Evolutionary conservation across 2,329 filamentous ascomycete species (phyloP), one percentile per base, ranked within the genome.

Genomic region (Beauveria australis): DNA sequence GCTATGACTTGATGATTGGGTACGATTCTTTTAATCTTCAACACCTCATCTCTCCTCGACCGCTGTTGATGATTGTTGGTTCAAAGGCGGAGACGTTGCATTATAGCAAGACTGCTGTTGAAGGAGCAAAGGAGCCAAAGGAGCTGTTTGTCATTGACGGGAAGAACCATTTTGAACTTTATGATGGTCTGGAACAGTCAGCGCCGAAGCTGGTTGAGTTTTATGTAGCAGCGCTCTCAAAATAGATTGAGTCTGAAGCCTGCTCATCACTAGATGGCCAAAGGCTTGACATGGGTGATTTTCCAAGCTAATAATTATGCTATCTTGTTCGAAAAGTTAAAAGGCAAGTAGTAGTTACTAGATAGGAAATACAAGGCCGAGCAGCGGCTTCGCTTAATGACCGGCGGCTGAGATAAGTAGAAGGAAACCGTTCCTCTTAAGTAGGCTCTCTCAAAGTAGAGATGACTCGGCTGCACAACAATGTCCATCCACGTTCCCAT

Each of bases 71-170:
- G 46, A 59, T 59, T 30, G 28, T 12, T 16, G 56, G 56, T 10
- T 26, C 46, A 7, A 19, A 64, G 48, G 22, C 56, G n/a, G 47
- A n/a, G 30, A 53, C 56, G 18, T 24, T 30, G 43, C 40, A 33
- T 19, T 30, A 53, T 12, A 63, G 62, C 18, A 61, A 65, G 51
- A 52, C 58, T 26, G 63, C 48, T 4, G n/a, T 64, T 3, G 53
- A n/a, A 16, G 61, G 59, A 26, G 62, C 63, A 14, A 61, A 47
- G 57, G 63, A 65, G 33, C 64, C 63, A 2, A 66, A 65, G 59
- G 63, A 66, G 60, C 46, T 66, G 18, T 55, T 46, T 40, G 62
- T 65, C 1, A 22, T 66, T 2, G 64, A 65, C 14, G 61, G 62
- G n/a, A 61, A 22, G 64, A 66, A 41, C 57, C 62, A 46, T 46